Evolutionary conservation across 2,329 filamentous ascomycete genomes (phyloP), one percentile per base, ranked within the genome.

Genomic region (Fusarium tanahbumbuense): DNA sequence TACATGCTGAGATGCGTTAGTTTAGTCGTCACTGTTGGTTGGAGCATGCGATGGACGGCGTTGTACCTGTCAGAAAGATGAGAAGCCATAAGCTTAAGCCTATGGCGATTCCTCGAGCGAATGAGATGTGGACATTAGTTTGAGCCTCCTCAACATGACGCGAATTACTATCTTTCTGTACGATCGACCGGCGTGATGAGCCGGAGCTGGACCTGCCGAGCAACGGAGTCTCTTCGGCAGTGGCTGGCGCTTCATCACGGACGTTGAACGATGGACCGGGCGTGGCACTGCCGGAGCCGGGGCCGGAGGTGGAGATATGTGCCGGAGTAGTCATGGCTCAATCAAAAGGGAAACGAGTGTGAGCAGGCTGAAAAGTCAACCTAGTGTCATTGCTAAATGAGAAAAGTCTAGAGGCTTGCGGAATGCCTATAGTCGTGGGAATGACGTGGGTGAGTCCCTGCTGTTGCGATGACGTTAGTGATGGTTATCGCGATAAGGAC

Each of bases 1-100:
- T 96, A 67, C 87, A 82, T 8, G 86, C 85, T 86, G 23, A 10
- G 27, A n/a, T 16, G 18, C 23, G 46, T 73, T 16, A 71, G 56
- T 30, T 50, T 27, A 30, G 18, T 48, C 3, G 8, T 30, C n/a
- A 40, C 18, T 20, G 28, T 4, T 25, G 15, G 28, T 40, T 20
- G 18, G 23, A 23, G 16, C 42, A 9, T 18, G 18, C 8, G 30
- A 23, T 34, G 37, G 15, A 23, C 8, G 30, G 25, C 10, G 12
- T 44, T 22, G 23, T 73, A 76, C 74, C 74, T 73, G 73, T 69
- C n/a, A 77, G 41, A 54, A 76, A 76, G 49, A 77, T 75, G 60
- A 77, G 73, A 27, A 76, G 54, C 62, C 74, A 76, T 15, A 77
- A 55, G 65, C 66, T 71, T 18, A 69, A 66, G 16, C 84, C 80